Base-by-base conservation (phyloP, 352 stramenopile genomes). In the Phytophthora cryptogea region DNA sequence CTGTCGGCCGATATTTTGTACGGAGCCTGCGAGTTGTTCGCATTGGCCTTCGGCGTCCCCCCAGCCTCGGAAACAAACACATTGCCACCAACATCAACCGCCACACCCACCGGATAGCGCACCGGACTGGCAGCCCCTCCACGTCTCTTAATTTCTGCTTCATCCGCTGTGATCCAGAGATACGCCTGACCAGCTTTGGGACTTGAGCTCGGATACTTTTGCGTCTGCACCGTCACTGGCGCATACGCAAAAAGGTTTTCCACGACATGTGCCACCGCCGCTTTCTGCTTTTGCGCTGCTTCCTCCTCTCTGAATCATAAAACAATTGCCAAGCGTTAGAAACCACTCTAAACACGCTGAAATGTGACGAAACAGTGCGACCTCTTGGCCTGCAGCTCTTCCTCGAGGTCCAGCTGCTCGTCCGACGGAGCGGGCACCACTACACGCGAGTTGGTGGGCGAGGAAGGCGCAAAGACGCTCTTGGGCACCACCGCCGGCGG, bases 241-340 rank as follows among this genome's bases (percentile, higher is more conserved):
- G 80, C 82, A 53, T 91, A 93, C 17, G 84, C 74, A 33, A 89
- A 93, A 20, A 93, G 68, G 48, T 93, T 90, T 48, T 87, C 81
- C 5, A 93, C 84, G 5, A 88, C 78, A 35, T 93, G 83, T 0
- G 59, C 62, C 47, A 91, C 79, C 2, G 79, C 81, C 4, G 59
- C 54, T 36, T 77, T 78, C 53, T 91, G 81, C 17, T 78, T 74
- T 41, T 74, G 52, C 2, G 68, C 75, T 4, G 61, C 55, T 28
- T 84, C 79, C 41, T 80, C 64, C 27, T 87, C 66, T 41, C 78
- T 90, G 28, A 13, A 23, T 23, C 4, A n/a, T 33, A 39, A n/a
- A 40, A 48, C 16, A 46, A 45, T 23, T 16, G 14, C 5, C 8
- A 46, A 26, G 4, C 26, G 31, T 53, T 51, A 49, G 17, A 52